These are phyloP conservation scores for Atractiella rhizophila DNA, from an alignment of 768 basidiomycete species.

Conservation along the genomic window DNA sequence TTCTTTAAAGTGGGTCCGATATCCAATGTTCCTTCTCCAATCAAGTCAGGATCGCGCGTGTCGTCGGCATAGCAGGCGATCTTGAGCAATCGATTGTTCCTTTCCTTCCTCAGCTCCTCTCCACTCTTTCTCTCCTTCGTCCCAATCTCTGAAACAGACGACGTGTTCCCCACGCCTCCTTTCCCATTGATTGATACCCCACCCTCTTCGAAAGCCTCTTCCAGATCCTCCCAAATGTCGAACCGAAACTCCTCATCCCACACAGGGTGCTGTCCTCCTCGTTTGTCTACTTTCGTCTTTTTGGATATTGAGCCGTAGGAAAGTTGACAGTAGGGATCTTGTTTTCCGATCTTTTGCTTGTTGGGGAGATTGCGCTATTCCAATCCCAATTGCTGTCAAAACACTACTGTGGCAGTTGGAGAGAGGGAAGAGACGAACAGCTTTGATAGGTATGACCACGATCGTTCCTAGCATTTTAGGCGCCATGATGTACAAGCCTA, in stretches of 20 bases:
- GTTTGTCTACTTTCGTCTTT: slow-evolving; percentile 46
- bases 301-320: slow-evolving; percentile 39
- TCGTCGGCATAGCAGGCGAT: slow-evolving; percentile 64
- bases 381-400: too few relatives aligned
- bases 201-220: slow-evolving; percentile 20
- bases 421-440: too few relatives aligned
- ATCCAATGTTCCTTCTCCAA: slow-evolving; percentile 52
- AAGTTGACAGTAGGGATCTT: slow-evolving; percentile 57
- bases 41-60: slow-evolving; percentile 44
- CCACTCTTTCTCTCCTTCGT: slow-evolving; percentile 7
- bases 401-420: too few relatives aligned
- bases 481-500: too few relatives aligned
- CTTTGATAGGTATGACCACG: too few relatives aligned
- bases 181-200: slow-evolving; percentile 14
- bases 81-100: slow-evolving; percentile 31
- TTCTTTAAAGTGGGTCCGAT: slow-evolving; percentile 52
- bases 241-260: slow-evolving; percentile 84
- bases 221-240: slow-evolving; percentile 34
- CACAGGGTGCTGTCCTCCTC: slow-evolving; percentile 74
- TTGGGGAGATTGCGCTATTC: too few relatives aligned
- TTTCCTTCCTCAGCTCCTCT: slow-evolving; percentile 16
- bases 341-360: slow-evolving; percentile 57
- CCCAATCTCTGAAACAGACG: slow-evolving; percentile 15
- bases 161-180: slow-evolving; percentile 28
- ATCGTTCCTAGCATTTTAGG: too few relatives aligned